These are phyloP conservation scores for Trifolium repens DNA, from an alignment of 306 rosid species.

Conservation along the genomic window DNA sequence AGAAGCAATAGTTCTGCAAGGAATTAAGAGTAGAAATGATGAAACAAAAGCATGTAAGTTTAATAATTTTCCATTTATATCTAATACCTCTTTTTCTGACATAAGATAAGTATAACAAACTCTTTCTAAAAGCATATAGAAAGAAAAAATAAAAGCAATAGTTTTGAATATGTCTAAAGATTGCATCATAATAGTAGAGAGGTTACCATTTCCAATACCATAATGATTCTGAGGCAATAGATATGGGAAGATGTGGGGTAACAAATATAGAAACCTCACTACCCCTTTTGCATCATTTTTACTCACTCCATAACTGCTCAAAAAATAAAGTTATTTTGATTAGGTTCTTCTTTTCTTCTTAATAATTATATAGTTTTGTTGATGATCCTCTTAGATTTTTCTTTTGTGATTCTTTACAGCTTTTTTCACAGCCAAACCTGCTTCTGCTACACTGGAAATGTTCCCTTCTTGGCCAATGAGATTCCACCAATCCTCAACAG, in stretches of 20 bases:
- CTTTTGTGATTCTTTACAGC: slow-evolving; percentile 87
- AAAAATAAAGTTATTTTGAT: slow-evolving; percentile 64
- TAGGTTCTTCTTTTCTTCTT: slow-evolving; percentile 56
- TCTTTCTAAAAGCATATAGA: slow-evolving; percentile 46
- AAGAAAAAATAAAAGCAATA: slow-evolving; percentile 36
- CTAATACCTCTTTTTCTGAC: slow-evolving; percentile 50
- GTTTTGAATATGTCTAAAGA: slow-evolving; percentile 63
- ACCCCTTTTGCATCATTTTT: slow-evolving; percentile 55
- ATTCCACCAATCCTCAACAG: slow-evolving; percentile 70
- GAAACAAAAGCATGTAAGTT: slow-evolving; percentile 73
- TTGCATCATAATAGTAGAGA: not conserved
- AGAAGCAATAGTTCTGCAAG: slow-evolving; percentile 87
- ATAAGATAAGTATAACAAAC: slow-evolving; percentile 54
- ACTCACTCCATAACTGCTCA: slow-evolving; percentile 81
- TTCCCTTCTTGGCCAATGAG: slow-evolving; percentile 99
- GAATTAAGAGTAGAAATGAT: slow-evolving; percentile 71
- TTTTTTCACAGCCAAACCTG: slow-evolving; percentile 74
- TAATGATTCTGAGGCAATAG: slow-evolving; percentile 65
- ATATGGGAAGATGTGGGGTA: slow-evolving; percentile 66
- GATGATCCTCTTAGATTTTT: slow-evolving; percentile 62
- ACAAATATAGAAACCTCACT: slow-evolving; percentile 63
- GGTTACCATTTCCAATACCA: slow-evolving; percentile 66
- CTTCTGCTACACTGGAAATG: slow-evolving; percentile 95
- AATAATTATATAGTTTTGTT: slow-evolving; percentile 43
- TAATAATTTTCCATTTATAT: slow-evolving; percentile 22